phyloP scores from a whole-genome alignment of 768 basidiomycete genomes.

The Kwoniella dendrophila region DNA sequence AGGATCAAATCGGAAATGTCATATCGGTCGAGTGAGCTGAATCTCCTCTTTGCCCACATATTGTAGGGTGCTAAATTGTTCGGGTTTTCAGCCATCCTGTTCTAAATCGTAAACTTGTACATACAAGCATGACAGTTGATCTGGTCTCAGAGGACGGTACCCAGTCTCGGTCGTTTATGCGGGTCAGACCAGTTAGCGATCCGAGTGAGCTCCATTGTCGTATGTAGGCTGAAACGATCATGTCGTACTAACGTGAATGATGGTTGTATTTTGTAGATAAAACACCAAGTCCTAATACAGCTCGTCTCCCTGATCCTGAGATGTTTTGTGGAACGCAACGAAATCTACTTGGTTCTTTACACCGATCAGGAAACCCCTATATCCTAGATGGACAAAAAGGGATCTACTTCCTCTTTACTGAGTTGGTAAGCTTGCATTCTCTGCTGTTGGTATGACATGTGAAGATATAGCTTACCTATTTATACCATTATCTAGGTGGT shows the following conservation, averaged over 20 bases:
- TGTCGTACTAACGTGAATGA: neutral
- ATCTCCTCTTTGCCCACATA: neutral
- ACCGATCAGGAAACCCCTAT: slow-evolving; percentile 2
- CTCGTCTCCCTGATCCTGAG: neutral
- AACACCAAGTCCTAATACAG: neutral
- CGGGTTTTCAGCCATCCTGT: neutral
- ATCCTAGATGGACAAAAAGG: slow-evolving; percentile 8
- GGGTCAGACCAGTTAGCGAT: neutral
- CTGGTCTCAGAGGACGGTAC: slow-evolving; percentile 18
- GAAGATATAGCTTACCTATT: neutral
- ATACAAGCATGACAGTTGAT: slow-evolving; percentile 22
- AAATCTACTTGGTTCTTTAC: slow-evolving; percentile 18
- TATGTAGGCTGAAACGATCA: too few relatives aligned
- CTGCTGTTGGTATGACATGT: neutral
- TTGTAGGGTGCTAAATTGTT: neutral
- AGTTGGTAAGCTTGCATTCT: slow-evolving; percentile 14
- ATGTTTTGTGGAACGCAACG: slow-evolving; percentile 7
- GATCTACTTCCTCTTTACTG: slow-evolving; percentile 23
- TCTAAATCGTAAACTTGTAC: slow-evolving; percentile 11
- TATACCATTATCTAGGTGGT: slow-evolving; percentile 1
- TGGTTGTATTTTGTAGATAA: neutral
- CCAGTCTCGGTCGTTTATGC: slow-evolving; percentile 12
- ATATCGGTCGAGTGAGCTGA: slow-evolving; percentile 13
- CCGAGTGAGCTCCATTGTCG: slow-evolving; percentile 6
- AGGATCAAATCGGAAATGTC: neutral